Evolutionary conservation across 75 land plant species (phyloP), one percentile per base, ranked within the genome.

Genomic region (Isoetes taiwanensis): DNA sequence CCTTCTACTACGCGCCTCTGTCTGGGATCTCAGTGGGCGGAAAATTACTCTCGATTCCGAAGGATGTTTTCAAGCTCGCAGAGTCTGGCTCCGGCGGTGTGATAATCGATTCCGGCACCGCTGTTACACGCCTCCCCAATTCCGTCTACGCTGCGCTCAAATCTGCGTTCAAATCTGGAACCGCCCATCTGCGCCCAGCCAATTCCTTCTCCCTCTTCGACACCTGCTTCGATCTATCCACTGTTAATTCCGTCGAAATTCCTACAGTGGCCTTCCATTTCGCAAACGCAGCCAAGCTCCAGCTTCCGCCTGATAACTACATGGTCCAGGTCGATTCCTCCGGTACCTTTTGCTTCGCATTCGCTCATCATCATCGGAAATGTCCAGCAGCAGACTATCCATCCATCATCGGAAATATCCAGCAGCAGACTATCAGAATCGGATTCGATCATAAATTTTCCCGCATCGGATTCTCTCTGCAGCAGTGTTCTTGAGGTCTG

Each of bases 351-450:
- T 87, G 94, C 71, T 71, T 87, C 32, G 94, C 85, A 19, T 87
- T 87, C 33, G 89, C 90, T 84, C 64, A 71, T 80, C 8, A 87
- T 87, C 58, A 61, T 87, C 50, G 94, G 94, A 28, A 87, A 87
- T 46, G 71, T 84, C 39, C 94, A 87, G 72, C 94, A 84, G 79
- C 90, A 80, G 64, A 80, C 80, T 37, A 80, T 73, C 55, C 75
- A 85, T 23, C 79, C 84, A 57, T 54, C 61, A 26, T 83, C 62
- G 64, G 82, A 84, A 53, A 26, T 58, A 12, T 70, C 56, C 25
- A 71, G 68, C 0, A 30, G 39, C 35, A n/a, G n/a, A n/a, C n/a
- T n/a, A n/a, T n/a, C n/a, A n/a, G n/a, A n/a, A n/a, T n/a, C n/a
- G n/a, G n/a, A n/a, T n/a, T n/a, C n/a, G n/a, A n/a, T n/a, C n/a